These are phyloP conservation scores for Tilletia setariae DNA, from an alignment of 1,284 basidiomycete genomes.

Conservation along the genomic window DNA sequence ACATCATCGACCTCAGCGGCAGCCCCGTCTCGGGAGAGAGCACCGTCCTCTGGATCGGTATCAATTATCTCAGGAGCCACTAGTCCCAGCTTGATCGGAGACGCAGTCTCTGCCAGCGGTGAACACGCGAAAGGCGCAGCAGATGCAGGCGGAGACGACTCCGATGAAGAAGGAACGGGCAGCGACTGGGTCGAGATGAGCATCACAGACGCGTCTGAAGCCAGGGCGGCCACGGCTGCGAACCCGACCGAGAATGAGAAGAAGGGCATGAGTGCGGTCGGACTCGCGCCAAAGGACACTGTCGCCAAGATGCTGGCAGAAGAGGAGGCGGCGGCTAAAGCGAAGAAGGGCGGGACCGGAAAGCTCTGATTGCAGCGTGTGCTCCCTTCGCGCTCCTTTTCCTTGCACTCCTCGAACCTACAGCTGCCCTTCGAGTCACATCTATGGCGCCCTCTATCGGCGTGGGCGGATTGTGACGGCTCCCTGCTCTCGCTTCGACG, in stretches of 20 bases:
- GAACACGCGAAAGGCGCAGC: neutral
- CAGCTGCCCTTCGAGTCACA: no score
- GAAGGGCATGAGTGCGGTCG: neutral
- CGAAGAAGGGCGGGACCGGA: neutral
- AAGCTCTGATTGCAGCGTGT: neutral
- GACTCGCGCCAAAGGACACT: conserved; percentile 12
- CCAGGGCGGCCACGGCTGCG: neutral
- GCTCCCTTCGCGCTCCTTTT: no score
- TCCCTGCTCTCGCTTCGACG: no score
- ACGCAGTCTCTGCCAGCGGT: no score
- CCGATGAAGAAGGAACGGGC: neutral
- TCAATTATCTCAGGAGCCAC: conserved; percentile 12
- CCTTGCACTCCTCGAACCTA: no score
- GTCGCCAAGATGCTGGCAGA: conserved; percentile 6
- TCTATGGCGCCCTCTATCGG: no score
- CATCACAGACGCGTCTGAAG: conserved; percentile 23
- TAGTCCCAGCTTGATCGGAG: neutral
- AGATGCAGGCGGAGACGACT: neutral
- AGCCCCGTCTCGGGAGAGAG: neutral
- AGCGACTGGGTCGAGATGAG: conserved; percentile 45
- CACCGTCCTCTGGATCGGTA: neutral
- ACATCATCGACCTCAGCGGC: neutral
- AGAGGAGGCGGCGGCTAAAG: conserved; percentile 5
- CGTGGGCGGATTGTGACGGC: no score
- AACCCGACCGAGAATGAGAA: neutral